Base-by-base conservation (phyloP, 306 rosid species). In the Ammopiptanthus mongolicus region DNA sequence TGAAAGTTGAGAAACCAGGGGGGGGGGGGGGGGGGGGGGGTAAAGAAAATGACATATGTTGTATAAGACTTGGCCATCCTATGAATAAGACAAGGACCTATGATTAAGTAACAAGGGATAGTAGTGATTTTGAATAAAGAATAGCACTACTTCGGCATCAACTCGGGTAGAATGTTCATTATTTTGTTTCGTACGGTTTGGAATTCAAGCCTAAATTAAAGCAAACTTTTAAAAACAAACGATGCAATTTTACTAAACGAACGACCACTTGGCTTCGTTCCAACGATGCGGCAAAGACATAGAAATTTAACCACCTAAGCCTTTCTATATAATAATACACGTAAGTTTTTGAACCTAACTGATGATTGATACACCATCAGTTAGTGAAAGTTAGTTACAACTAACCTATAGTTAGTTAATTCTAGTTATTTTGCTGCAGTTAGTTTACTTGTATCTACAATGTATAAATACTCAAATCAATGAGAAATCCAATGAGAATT, bases 71-170 rank as follows among this genome's bases (percentile, higher is more conserved):
- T 59, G 58, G 50, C 44, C 78, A 23, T 57, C 82, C 61, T 28
- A 15, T 64, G 76, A 55, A 11, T 78, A 17, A 50, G 66, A 73
- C 33, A n/a, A 25, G 8, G 48, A 61, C 52, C 18, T 47, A n/a
- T 47, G 17, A 47, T 58, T 73, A 50, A 46, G 53, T 25, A 25
- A 69, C 60, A 53, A 18, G 51, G 46, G 71, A 65, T 70, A 58
- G 84, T 66, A 80, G 78, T 63, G 80, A 53, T 73, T 60, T 82
- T 74, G 75, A 81, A 79, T 83, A 81, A 88, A 62, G 69, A 19
- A 65, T 67, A 59, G 78, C 75, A 67, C 75, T 31, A 69, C 81
- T 25, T 25, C 3, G 28, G 3, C 28, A 37, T 37, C 64, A 25
- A 57, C 39, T 57, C 64, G 29, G 63, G 37, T 8, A 0, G 12